Evolutionary conservation across 2,329 filamentous ascomycete genomes (phyloP).

Genomic region (Claviceps sp.): DNA sequence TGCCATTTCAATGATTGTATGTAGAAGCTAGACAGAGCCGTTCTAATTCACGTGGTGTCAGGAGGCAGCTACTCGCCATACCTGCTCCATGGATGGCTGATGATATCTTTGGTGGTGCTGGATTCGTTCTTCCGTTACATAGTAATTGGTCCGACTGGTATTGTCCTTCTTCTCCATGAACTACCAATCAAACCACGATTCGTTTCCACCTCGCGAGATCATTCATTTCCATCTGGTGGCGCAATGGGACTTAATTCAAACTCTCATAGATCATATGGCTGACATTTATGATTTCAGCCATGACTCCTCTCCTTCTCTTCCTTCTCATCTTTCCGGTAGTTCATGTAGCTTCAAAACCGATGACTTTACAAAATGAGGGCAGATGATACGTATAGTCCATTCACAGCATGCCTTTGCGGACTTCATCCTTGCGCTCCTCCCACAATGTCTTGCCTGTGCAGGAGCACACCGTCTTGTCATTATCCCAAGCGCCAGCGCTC

Average conservation of each 20-base stretch:
- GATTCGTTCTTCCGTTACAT: too few species aligned
- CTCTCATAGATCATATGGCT: background rate
- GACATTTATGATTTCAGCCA: background rate
- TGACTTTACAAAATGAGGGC: background rate
- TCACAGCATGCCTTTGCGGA: constrained; percentile 81
- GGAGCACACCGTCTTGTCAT: constrained; percentile 95
- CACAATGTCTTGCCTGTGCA: constrained; percentile 97
- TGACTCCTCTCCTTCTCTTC: background rate
- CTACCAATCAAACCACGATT: too few species aligned
- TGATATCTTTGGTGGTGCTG: too few species aligned
- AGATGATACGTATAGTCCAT: background rate
- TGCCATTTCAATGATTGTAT: too few species aligned
- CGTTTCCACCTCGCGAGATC: too few species aligned
- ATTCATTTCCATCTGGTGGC: background rate
- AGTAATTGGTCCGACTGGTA: too few species aligned
- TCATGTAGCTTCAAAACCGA: background rate
- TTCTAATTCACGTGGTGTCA: too few species aligned
- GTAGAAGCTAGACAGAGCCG: too few species aligned
- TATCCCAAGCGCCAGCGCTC: constrained; percentile 97
- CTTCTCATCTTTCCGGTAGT: background rate
- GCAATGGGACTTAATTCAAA: background rate
- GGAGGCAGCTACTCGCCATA: too few species aligned
- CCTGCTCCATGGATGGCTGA: too few species aligned
- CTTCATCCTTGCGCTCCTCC: constrained; percentile 89
- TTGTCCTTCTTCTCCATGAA: too few species aligned